Base-by-base conservation (phyloP, 169 alveolate genomes). In the Hepatocystis sp. region DNA sequence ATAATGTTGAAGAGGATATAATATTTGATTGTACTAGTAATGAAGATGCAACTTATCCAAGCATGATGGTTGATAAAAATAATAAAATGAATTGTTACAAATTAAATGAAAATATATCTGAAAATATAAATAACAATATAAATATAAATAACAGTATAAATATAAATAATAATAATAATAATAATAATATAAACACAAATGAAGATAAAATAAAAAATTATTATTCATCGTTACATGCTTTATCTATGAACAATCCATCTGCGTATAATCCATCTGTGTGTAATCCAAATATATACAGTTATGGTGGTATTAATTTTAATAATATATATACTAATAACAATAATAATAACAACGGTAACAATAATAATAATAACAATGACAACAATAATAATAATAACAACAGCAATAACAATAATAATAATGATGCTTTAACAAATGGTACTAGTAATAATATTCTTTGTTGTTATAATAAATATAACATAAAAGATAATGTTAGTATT, bases 191-290 rank as follows among this genome's bases (percentile, higher is more conserved):
- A 4, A 66, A 17, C 10, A 13, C n/a, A 19, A 8, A 23, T 7
- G 85, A 36, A 17, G 21, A 36, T 0, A 47, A 34, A 49, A 66
- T 23, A 25, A 66, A 49, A 15, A 27, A 66, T 19, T 47, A 39
- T 51, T 53, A 47, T 7, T 66, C 84, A 1, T 47, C 84, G 4
- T 13, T 66, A n/a, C n/a, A n/a, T n/a, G n/a, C n/a, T n/a, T n/a
- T n/a, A n/a, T n/a, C n/a, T n/a, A n/a, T n/a, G n/a, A n/a, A n/a
- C n/a, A n/a, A n/a, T n/a, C n/a, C n/a, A n/a, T n/a, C n/a, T n/a
- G n/a, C n/a, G 3, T 66, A 21, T 13, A 66, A 32, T 17, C 32
- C 63, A 0, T 25, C 34, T 0, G 23, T 51, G n/a, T 66, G 49
- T 55, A 66, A 66, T 15, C 32, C 28, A 2, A 47, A 65, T 11